Evolutionary conservation across 2,329 filamentous ascomycete species (phyloP).

Genomic region (Fusarium denticulatum): DNA sequence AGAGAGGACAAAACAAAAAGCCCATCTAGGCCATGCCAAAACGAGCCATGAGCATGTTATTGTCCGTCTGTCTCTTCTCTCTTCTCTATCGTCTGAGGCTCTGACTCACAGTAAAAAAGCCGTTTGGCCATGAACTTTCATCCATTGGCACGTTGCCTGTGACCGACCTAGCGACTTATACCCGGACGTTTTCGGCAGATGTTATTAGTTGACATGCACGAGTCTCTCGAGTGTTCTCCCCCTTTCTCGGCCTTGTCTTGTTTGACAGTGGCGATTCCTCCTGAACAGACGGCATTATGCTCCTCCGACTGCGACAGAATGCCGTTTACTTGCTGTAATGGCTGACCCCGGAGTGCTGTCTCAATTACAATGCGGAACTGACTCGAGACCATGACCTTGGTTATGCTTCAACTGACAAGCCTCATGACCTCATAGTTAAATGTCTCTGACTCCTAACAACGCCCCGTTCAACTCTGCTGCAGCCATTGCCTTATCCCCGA

Average conservation of each 20-base stretch:
- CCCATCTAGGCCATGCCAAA: constrained; percentile 21
- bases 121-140: not conserved
- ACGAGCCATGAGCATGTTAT: constrained; percentile 7
- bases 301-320: not conserved
- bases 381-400: not conserved
- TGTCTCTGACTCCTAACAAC: not conserved
- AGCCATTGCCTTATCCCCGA: constrained; percentile 31
- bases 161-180: constrained; percentile 16
- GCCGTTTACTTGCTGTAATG: not conserved
- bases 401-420: not conserved
- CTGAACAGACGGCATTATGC: not conserved
- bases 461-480: not conserved
- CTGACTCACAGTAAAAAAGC: constrained; percentile 12
- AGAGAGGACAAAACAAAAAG: constrained; percentile 29
- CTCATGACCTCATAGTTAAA: constrained; percentile 3
- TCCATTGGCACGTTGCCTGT: not conserved
- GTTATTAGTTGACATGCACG: constrained; percentile 36
- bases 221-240: constrained; percentile 18
- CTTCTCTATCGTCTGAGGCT: constrained; percentile 7
- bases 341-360: not conserved
- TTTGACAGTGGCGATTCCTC: not conserved
- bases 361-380: not conserved
- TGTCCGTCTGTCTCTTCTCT: not conserved
- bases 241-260: not conserved
- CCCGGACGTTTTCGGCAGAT: constrained; percentile 24